phyloP scores from a whole-genome alignment of 345 rosid species.

The Acer negundo region DNA sequence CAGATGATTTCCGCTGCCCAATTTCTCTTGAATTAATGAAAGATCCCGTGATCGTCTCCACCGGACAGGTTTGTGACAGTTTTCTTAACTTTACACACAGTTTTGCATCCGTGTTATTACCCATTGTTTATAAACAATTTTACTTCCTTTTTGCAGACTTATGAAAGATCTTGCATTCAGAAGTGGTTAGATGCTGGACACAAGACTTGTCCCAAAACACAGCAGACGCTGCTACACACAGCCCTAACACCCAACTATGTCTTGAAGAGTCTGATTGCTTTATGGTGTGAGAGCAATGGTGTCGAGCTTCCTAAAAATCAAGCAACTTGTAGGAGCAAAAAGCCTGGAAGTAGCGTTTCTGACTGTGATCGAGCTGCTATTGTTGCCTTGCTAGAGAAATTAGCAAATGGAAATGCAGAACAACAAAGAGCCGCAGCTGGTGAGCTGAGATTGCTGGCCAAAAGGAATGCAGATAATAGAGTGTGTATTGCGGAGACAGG shows the following conservation, averaged over 20 bases:
- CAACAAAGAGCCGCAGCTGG: conserved; percentile 96
- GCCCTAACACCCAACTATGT: conserved; percentile 91
- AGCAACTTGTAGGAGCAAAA: conserved; percentile 59
- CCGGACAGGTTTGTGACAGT: conserved; percentile 75
- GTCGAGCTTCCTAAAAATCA: conserved; percentile 84
- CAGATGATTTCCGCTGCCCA: conserved; percentile 97
- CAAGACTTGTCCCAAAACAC: conserved; percentile 95
- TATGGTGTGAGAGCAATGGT: conserved; percentile 98
- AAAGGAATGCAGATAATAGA: conserved; percentile 93
- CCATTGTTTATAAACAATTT: conserved; percentile 20
- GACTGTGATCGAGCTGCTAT: conserved; percentile 86
- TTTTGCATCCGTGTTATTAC: conserved; percentile 13
- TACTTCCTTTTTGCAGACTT: conserved; percentile 63
- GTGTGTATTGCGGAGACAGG: conserved; percentile 94
- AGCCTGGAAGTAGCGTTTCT: conserved; percentile 54
- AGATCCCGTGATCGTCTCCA: conserved; percentile 97
- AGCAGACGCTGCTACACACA: conserved; percentile 84
- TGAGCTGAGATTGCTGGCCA: conserved; percentile 90
- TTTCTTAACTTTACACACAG: conserved; percentile 3
- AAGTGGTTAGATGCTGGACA: conserved; percentile 99
- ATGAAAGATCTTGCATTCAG: conserved; percentile 92
- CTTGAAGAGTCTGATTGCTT: conserved; percentile 84
- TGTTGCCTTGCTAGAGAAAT: conserved; percentile 56
- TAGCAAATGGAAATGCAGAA: conserved; percentile 64
- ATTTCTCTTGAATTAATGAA: conserved; percentile 97